phyloP scores from a whole-genome alignment of 345 rosid genomes.

The Sisymbrium irio region DNA sequence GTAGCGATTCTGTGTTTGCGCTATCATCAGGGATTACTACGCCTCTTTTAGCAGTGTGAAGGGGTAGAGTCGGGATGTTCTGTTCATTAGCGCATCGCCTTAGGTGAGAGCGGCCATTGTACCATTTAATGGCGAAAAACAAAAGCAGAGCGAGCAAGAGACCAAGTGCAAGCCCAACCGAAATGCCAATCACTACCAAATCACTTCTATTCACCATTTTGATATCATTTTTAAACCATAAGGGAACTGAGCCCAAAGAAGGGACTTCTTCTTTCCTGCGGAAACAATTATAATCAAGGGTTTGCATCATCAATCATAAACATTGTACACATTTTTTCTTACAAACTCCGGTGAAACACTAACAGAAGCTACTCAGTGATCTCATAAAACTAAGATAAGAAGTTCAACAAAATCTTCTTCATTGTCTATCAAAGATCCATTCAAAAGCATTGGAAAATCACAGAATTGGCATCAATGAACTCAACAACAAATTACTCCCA shows the following conservation, averaged over 20 bases:
- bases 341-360: not conserved
- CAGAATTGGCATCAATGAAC: not conserved
- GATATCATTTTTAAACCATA: conserved; percentile 52
- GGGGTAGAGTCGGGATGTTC: conserved; percentile 55
- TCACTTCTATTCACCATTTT: conserved; percentile 47
- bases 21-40: conserved; percentile 65
- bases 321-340: not conserved
- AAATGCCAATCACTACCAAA: conserved; percentile 61
- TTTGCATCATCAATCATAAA: not conserved
- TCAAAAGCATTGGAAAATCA: not conserved
- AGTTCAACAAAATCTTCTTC: not conserved
- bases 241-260: not conserved
- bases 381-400: not conserved
- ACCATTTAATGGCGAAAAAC: conserved; percentile 65
- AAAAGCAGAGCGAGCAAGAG: conserved; percentile 65
- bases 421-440: not conserved
- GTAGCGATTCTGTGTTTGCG: conserved; percentile 24
- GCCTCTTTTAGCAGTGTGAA: conserved; percentile 66
- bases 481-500: not conserved
- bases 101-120: conserved; percentile 50
- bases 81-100: conserved; percentile 51
- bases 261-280: conserved; percentile 4
- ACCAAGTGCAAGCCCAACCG: conserved; percentile 77
- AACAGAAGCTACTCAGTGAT: not conserved
- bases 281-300: not conserved